Conservation (phyloP, 768 basidiomycete species). For the Lentinula sp. region DNA sequence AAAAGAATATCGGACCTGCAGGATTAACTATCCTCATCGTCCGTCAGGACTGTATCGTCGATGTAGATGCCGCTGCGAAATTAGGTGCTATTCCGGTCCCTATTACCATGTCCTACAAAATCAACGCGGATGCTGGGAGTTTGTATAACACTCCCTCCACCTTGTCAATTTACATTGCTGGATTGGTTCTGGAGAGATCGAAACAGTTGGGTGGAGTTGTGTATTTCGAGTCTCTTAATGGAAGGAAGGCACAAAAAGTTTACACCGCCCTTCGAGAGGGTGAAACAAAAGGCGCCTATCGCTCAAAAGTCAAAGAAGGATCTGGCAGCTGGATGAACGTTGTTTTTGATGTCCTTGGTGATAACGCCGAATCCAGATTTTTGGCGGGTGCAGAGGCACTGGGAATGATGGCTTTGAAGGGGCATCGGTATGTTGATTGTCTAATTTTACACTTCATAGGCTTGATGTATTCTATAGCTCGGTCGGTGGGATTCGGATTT, state of each 20-base stretch:
- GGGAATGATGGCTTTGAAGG: constrained; percentile 85
- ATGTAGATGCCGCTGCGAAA: constrained; percentile 71
- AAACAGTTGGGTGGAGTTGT: constrained; percentile 56
- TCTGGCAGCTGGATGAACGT: constrained; percentile 95
- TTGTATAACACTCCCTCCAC: constrained; percentile 93
- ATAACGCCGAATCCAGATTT: constrained; percentile 70
- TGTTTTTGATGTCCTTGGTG: constrained; percentile 73
- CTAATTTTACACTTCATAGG: neutral
- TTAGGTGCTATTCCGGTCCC: constrained; percentile 76
- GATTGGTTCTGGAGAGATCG: constrained; percentile 75
- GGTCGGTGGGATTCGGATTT: constrained; percentile 67
- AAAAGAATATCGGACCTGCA: constrained; percentile 96
- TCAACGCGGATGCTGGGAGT: constrained; percentile 65
- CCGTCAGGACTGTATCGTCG: constrained; percentile 89
- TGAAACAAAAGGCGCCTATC: constrained; percentile 63
- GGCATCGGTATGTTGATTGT: constrained; percentile 67
- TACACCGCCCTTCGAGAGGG: constrained; percentile 72
- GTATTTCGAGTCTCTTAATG: constrained; percentile 61
- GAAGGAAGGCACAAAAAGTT: constrained; percentile 68
- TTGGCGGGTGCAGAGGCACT: constrained; percentile 70
- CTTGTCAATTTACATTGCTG: constrained; percentile 85
- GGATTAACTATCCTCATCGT: constrained; percentile 93
- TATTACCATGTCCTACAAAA: constrained; percentile 76
- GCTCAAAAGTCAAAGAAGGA: constrained; percentile 63
- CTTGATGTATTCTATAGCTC: constrained; percentile 29